Conservation (phyloP, 2,329 filamentous ascomycete species). For the Clonostachys byssicola region DNA sequence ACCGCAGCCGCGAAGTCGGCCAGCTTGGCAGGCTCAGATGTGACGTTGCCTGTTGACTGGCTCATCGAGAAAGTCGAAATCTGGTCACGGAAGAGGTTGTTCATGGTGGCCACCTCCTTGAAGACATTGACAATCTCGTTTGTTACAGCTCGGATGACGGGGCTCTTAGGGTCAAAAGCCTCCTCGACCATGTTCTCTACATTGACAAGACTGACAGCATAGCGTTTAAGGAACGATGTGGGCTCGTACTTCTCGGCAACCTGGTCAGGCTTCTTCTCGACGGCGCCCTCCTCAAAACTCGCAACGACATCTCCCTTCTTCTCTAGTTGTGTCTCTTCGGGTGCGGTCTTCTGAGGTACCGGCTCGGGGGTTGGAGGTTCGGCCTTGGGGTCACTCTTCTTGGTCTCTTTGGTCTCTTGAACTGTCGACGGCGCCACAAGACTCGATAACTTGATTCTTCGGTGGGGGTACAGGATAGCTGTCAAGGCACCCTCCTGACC, state of each 20-base stretch:
- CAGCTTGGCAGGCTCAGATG: slow-evolving; percentile 88
- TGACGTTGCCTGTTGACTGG: slow-evolving; percentile 90
- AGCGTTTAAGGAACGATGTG: slow-evolving; percentile 86
- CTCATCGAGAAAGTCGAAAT: slow-evolving; percentile 97
- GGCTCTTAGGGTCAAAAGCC: slow-evolving; percentile 84
- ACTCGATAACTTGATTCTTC: slow-evolving; percentile 84
- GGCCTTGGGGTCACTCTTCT: slow-evolving; percentile 46
- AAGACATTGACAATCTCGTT: slow-evolving; percentile 99
- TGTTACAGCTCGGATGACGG: slow-evolving; percentile 84
- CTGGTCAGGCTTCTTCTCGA: slow-evolving; percentile 53
- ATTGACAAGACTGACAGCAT: slow-evolving; percentile 89
- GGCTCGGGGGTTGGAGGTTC: slow-evolving; percentile 50
- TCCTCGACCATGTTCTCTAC: slow-evolving; percentile 91
- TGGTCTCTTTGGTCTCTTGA: slow-evolving; percentile 37
- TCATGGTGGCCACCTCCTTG: slow-evolving; percentile 92
- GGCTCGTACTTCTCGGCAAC: slow-evolving; percentile 67
- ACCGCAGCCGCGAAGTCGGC: slow-evolving; percentile 97
- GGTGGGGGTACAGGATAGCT: slow-evolving; percentile 92
- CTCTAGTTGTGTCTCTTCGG: slow-evolving; percentile 52
- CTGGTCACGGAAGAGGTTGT: slow-evolving; percentile 93
- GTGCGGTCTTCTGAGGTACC: slow-evolving; percentile 48
- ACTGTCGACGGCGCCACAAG: slow-evolving; percentile 60
- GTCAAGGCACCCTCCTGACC: slow-evolving; percentile 84
- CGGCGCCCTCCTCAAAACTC: slow-evolving; percentile 83
- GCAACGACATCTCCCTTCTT: slow-evolving; percentile 93